Evolutionary conservation across 441 rosid genomes (phyloP).

Genomic region (Populus tomentosa): DNA sequence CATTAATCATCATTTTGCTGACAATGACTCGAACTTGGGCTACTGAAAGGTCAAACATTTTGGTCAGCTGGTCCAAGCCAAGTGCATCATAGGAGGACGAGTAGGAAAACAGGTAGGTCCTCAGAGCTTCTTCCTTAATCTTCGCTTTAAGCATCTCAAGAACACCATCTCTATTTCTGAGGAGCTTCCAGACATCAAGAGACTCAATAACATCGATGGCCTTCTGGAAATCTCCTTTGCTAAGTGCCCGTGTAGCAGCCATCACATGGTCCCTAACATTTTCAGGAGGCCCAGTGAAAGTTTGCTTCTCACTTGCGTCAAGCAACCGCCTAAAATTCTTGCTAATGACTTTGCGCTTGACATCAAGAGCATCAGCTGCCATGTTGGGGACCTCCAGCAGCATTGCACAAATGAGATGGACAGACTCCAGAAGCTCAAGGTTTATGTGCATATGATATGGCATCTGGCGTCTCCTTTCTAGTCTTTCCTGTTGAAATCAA

Average conservation of each 20-base stretch:
- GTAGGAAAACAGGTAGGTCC: slow-evolving; percentile 60
- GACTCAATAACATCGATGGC: slow-evolving; percentile 51
- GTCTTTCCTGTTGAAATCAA: slow-evolving; percentile 50
- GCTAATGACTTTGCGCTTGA: slow-evolving; percentile 59
- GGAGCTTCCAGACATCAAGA: slow-evolving; percentile 69
- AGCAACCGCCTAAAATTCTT: slow-evolving; percentile 64
- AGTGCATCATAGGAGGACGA: slow-evolving; percentile 50
- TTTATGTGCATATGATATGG: slow-evolving; percentile 89
- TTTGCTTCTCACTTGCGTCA: slow-evolving; percentile 62
- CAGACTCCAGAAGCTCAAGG: slow-evolving; percentile 80
- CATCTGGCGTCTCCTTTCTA: slow-evolving; percentile 82
- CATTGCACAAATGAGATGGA: slow-evolving; percentile 74
- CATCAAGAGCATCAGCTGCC: slow-evolving; percentile 59
- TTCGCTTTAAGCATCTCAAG: slow-evolving; percentile 60
- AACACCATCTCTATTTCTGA: slow-evolving; percentile 40
- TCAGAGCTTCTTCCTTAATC: slow-evolving; percentile 71
- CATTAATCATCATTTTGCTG: slow-evolving; percentile 75
- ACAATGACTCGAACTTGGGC: slow-evolving; percentile 47
- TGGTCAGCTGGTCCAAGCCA: slow-evolving; percentile 55
- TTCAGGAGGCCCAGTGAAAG: slow-evolving; percentile 75
- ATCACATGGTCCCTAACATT: slow-evolving; percentile 73
- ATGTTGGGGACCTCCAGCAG: slow-evolving; percentile 77
- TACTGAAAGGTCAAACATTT: slow-evolving; percentile 60
- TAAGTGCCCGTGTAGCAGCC: slow-evolving; percentile 71
- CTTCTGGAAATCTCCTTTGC: slow-evolving; percentile 58